Evolutionary conservation across 345 rosid species (phyloP).

Genomic region (Pelargonium nanum): DNA sequence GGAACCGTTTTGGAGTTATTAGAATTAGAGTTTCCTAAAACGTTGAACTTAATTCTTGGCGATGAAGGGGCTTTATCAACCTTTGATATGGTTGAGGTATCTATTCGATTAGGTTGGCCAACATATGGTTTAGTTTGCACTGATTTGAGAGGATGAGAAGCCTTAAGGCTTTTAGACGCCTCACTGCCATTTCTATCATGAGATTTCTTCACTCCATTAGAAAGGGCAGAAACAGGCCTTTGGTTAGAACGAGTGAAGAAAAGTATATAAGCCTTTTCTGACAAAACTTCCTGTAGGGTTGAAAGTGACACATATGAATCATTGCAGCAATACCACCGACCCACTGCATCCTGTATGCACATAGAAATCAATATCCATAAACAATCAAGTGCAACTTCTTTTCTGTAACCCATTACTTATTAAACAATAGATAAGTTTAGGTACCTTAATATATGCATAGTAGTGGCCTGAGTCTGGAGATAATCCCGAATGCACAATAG

Average conservation of each 20-base stretch:
- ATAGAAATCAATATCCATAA: constrained; percentile 12
- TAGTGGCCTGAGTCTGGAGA: constrained; percentile 95
- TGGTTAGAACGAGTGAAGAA: constrained; percentile 72
- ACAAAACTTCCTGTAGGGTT: constrained; percentile 73
- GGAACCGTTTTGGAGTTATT: constrained; percentile 40
- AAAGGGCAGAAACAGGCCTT: constrained; percentile 38
- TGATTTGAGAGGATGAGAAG: constrained; percentile 27
- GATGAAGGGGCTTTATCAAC: constrained; percentile 50
- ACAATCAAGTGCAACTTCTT: too few species aligned
- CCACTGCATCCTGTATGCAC: constrained; percentile 55
- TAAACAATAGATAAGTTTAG: not conserved
- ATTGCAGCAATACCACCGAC: constrained; percentile 91
- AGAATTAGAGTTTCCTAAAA: constrained; percentile 45
- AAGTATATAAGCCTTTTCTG: constrained; percentile 87
- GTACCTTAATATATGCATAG: constrained; percentile 89
- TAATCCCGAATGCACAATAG: constrained; percentile 87
- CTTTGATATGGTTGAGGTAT: constrained; percentile 27
- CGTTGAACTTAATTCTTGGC: constrained; percentile 43
- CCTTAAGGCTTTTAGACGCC: constrained; percentile 27
- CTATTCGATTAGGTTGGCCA: constrained; percentile 32
- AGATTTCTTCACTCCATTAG: constrained; percentile 53
- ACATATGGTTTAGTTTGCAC: constrained; percentile 20
- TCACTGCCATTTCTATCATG: constrained; percentile 39
- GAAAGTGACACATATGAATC: constrained; percentile 68
- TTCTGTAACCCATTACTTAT: not conserved